phyloP scores from a whole-genome alignment of 768 basidiomycete genomes.

The Amanita pseudoporphyria region DNA sequence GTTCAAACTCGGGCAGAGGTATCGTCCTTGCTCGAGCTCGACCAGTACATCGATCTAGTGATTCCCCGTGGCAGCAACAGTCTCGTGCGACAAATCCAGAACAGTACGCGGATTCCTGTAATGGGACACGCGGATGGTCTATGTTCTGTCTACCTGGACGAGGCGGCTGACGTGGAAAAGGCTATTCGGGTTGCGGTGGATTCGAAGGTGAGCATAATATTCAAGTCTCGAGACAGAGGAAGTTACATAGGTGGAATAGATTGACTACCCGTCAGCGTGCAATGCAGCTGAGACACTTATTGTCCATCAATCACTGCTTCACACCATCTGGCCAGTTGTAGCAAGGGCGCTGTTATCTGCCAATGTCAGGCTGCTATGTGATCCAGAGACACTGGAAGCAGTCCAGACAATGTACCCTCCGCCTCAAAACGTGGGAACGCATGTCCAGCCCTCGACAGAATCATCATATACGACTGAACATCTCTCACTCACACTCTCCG shows the following conservation, averaged over 20 bases:
- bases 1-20: slow-evolving; percentile 91
- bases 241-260: slow-evolving; percentile 34
- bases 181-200: slow-evolving; percentile 79
- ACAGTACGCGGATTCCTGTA: slow-evolving; percentile 85
- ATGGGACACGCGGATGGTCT: slow-evolving; percentile 99
- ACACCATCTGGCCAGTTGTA: slow-evolving; percentile 74
- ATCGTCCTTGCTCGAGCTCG: slow-evolving; percentile 73
- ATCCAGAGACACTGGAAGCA: slow-evolving; percentile 49
- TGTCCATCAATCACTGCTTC: slow-evolving; percentile 64
- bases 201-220: slow-evolving; percentile 59
- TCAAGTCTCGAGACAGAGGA: neutral
- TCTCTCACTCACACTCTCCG: slow-evolving; percentile 76
- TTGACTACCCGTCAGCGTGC: slow-evolving; percentile 92
- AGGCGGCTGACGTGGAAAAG: slow-evolving; percentile 67
- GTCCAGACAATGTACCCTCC: slow-evolving; percentile 30
- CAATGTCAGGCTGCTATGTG: slow-evolving; percentile 75
- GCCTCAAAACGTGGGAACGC: slow-evolving; percentile 30
- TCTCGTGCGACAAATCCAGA: slow-evolving; percentile 84
- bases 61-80: slow-evolving; percentile 93
- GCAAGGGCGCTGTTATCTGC: slow-evolving; percentile 60
- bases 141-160: slow-evolving; percentile 85
- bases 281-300: slow-evolving; percentile 89
- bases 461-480: slow-evolving; percentile 81
- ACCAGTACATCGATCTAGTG: slow-evolving; percentile 92
- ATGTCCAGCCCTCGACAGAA: slow-evolving; percentile 44